Base-by-base conservation (phyloP, 2,329 filamentous ascomycete species). In the Mycosphaerella sp. region DNA sequence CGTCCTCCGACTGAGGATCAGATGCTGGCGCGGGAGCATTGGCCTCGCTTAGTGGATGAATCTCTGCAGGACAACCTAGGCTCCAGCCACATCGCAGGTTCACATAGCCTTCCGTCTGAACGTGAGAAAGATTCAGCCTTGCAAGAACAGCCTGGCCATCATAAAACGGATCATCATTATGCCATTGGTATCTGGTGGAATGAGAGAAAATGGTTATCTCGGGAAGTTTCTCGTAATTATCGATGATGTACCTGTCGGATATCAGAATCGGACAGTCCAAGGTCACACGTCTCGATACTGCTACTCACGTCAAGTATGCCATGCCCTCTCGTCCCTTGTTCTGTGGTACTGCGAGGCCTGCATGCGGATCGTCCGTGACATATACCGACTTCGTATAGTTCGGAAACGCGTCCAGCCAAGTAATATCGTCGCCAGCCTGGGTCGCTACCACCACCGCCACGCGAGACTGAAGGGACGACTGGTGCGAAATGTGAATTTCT, bases 141-240 rank as follows among this genome's bases (percentile, higher is more conserved):
- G 69, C 67, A 1, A 80, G 66, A 63, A 77, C 70, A 4, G 71
- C 71, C 1, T 75, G 65, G 7, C 75, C 75, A 54, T 76, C 73
- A 55, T 76, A 76, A 13, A 71, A 57, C 36, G 73, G 62, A 41
- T 76, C 75, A 55, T 80, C 75, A 56, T 78, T 79, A 58, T 80
- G 78, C 78, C 77, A 80, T 50, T 76, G 70, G 21, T 69, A 67
- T 40, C 79, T 74, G 48, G 80, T 74, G 14, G 78, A 73, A 60
- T 83, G 80, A 55, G 79, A 73, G 64, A 84, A 80, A 55, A 83
- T 74, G 52, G 80, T 72, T 36, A 79, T 68, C 60, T 57, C 74
- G 2, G 79, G 74, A 3, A 83, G 73, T 3, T 68, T 58, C 58
- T 81, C 71, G 66, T 83, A 83, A 62, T 79, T 74, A 62, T 81